Evolutionary conservation across 139 green algal species (phyloP).

Genomic region (Closterium sp.): DNA sequence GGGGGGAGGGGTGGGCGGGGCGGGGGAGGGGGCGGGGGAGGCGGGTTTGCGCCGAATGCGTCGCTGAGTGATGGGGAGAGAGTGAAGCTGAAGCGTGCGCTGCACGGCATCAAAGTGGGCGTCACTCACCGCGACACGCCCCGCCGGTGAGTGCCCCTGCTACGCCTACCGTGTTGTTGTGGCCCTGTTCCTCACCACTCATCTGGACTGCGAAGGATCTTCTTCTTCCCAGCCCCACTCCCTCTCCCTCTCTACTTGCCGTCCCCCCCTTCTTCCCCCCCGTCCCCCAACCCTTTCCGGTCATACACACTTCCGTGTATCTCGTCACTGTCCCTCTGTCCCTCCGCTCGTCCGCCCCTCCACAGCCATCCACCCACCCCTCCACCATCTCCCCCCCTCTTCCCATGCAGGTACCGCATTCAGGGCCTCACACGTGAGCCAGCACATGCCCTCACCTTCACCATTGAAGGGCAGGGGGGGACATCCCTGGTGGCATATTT

Average conservation of each 20-base stretch:
- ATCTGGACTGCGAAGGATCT: no score
- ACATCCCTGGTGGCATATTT: conserved; percentile 24
- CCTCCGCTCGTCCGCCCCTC: no score
- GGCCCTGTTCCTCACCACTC: no score
- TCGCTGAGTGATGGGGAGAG: not conserved
- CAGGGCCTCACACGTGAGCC: not conserved
- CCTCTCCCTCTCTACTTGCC: no score
- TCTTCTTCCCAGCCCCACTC: no score
- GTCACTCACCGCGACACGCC: conserved; percentile 1
- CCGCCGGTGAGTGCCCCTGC: not conserved
- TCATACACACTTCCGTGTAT: no score
- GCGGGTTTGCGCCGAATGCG: not conserved
- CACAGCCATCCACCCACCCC: not conserved
- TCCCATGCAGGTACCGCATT: no score
- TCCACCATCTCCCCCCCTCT: not conserved
- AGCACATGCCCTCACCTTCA: not conserved
- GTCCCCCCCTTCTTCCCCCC: no score
- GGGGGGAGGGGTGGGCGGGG: not conserved
- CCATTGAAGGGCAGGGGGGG: not conserved
- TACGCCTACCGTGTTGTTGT: no score
- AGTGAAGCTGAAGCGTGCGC: not conserved
- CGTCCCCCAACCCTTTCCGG: no score
- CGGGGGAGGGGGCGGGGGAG: not conserved
- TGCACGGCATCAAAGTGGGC: not conserved
- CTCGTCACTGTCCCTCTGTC: no score